Conservation (phyloP, 768 basidiomycete genomes). For the Boletus rubescentipes region DNA sequence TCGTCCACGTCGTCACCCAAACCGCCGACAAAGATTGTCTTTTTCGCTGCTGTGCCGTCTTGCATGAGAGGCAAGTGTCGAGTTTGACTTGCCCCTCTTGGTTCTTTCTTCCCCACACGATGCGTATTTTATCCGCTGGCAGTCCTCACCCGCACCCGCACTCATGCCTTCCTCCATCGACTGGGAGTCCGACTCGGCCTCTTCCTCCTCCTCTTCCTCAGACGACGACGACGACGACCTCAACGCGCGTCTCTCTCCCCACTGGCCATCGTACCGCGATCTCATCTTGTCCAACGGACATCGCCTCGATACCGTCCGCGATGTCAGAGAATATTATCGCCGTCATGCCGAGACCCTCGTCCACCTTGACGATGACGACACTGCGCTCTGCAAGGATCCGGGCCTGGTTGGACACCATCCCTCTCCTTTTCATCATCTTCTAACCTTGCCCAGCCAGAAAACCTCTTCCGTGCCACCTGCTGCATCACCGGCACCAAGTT, state of each 20-base stretch:
- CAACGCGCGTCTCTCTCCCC: slow-evolving; percentile 58
- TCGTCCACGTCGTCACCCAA: slow-evolving; percentile 86
- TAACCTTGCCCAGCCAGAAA: slow-evolving; percentile 53
- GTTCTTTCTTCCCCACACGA: too few relatives aligned
- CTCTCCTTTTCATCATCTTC: background rate
- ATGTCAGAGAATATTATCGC: slow-evolving; percentile 61
- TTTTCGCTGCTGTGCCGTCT: slow-evolving; percentile 81
- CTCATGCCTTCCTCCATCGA: slow-evolving; percentile 67
- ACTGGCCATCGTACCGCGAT: slow-evolving; percentile 57
- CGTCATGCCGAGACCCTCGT: slow-evolving; percentile 24
- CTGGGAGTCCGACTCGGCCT: slow-evolving; percentile 26
- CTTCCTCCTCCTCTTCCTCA: slow-evolving; percentile 46
- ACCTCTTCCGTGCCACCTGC: slow-evolving; percentile 67
- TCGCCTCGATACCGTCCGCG: slow-evolving; percentile 65
- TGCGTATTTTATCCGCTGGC: slow-evolving; percentile 11
- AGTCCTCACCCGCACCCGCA: too few relatives aligned
- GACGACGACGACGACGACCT: slow-evolving; percentile 48
- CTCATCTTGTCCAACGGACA: slow-evolving; percentile 53
- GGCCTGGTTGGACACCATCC: slow-evolving; percentile 52
- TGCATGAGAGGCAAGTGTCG: slow-evolving; percentile 24
- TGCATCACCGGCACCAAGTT: slow-evolving; percentile 50
- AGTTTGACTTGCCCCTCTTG: too few relatives aligned
- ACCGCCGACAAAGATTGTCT: slow-evolving; percentile 83
- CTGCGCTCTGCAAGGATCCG: slow-evolving; percentile 66
- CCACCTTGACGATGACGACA: slow-evolving; percentile 44